phyloP scores from a whole-genome alignment of 2,329 filamentous ascomycete species.

The Periconia macrospinosa region DNA sequence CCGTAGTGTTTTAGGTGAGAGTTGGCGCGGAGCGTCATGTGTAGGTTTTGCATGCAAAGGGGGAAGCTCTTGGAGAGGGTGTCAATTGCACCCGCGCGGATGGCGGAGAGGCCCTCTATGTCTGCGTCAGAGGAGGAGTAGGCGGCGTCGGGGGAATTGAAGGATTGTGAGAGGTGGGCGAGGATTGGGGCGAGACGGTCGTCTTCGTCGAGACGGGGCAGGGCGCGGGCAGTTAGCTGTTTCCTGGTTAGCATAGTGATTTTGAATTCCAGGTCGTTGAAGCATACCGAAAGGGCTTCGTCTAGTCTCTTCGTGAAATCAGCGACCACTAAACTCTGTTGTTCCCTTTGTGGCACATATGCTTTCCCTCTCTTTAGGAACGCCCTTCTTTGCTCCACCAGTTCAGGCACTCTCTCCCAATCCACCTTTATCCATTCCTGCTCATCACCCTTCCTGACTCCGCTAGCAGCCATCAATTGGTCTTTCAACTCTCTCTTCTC shows the following conservation, averaged over 20 bases:
- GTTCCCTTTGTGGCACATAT: constrained; percentile 85
- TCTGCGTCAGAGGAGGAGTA: constrained; percentile 72
- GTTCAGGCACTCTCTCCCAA: constrained; percentile 88
- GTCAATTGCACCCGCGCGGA: constrained; percentile 66
- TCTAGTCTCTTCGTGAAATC: constrained; percentile 84
- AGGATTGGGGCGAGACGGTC: constrained; percentile 80
- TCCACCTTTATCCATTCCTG: constrained; percentile 95
- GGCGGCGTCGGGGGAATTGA: constrained; percentile 84
- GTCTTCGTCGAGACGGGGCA: constrained; percentile 93
- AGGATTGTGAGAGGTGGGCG: constrained; percentile 89
- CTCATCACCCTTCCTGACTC: constrained; percentile 64
- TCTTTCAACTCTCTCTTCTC: constrained; percentile 71
- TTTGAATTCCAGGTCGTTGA: neutral
- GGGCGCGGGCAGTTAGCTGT: constrained; percentile 82
- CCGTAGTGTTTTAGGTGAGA: constrained; percentile 92
- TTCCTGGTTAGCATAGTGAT: constrained; percentile 4
- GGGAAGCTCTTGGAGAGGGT: constrained; percentile 78
- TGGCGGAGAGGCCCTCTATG: constrained; percentile 74
- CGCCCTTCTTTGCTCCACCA: constrained; percentile 79
- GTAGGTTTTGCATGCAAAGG: constrained; percentile 91
- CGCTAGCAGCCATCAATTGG: constrained; percentile 63
- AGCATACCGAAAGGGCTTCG: constrained; percentile 73
- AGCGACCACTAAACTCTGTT: constrained; percentile 83
- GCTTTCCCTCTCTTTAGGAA: constrained; percentile 81
- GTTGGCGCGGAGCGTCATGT: constrained; percentile 82